These are phyloP conservation scores for Trametes villosa DNA, from an alignment of 768 basidiomycete genomes.

Conservation along the genomic window DNA sequence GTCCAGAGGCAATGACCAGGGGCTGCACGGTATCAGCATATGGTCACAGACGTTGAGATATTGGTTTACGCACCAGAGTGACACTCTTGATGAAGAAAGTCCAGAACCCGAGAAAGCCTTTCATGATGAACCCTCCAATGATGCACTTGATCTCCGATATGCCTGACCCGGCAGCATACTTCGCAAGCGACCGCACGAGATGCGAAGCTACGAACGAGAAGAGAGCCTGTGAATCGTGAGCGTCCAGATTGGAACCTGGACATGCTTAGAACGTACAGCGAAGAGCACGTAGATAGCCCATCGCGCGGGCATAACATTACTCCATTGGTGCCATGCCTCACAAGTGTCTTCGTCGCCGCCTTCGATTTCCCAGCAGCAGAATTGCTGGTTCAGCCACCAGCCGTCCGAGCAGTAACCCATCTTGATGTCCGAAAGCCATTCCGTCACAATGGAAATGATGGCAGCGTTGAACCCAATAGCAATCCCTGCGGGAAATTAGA, in stretches of 20 bases:
- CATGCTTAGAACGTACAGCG: constrained; percentile 74
- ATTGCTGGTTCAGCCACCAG: constrained; percentile 98
- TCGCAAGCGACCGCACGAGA: constrained; percentile 86
- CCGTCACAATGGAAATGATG: constrained; percentile 91
- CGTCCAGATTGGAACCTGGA: not conserved
- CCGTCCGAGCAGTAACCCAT: constrained; percentile 96
- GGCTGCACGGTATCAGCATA: constrained; percentile 57
- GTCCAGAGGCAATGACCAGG: constrained; percentile 92
- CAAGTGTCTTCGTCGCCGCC: constrained; percentile 79
- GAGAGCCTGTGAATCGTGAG: constrained; percentile 62
- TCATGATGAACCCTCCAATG: constrained; percentile 95
- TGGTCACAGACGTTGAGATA: not conserved
- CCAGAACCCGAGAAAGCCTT: constrained; percentile 88
- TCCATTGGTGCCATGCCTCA: constrained; percentile 93
- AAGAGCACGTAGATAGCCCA: constrained; percentile 89
- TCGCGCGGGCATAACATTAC: constrained; percentile 65
- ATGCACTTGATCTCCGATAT: constrained; percentile 99
- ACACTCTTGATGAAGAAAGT: constrained; percentile 95
- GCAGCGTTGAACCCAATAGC: constrained; percentile 95
- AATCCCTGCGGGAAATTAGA: constrained; percentile 55
- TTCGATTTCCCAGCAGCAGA: constrained; percentile 98
- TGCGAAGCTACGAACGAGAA: constrained; percentile 90
- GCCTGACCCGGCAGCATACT: constrained; percentile 96
- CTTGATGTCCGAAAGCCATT: constrained; percentile 98
- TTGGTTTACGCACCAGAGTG: constrained; percentile 68